Evolutionary conservation across 2,329 filamentous ascomycete genomes (phyloP).

Genomic region (Sphaerostilbella broomeana): DNA sequence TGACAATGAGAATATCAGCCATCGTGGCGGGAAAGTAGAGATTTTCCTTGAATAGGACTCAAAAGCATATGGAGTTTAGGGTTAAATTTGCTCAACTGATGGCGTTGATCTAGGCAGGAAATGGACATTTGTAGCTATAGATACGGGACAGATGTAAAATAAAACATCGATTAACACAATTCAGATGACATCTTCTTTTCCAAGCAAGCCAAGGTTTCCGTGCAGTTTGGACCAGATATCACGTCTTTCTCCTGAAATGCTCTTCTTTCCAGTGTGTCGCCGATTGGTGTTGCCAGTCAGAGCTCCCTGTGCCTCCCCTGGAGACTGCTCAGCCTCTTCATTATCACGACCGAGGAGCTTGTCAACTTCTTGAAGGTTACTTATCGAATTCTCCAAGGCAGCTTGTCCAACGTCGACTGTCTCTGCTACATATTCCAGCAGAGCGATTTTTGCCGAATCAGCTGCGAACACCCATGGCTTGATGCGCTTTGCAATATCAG

Average conservation of each 20-base stretch:
- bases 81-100: conserved; percentile 13
- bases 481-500: conserved; percentile 37
- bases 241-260: conserved; percentile 11
- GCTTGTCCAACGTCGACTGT: conserved; percentile 53
- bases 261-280: conserved; percentile 18
- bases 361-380: conserved; percentile 43
- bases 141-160: conserved; percentile 5
- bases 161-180: background rate
- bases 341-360: conserved; percentile 38
- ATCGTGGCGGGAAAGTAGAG: conserved; percentile 51
- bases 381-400: conserved; percentile 47
- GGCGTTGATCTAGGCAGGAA: no score
- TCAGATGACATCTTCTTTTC: conserved; percentile 26
- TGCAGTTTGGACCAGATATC: conserved; percentile 48
- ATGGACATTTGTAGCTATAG: no score
- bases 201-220: conserved; percentile 48
- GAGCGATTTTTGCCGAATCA: conserved; percentile 53
- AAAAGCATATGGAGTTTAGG: conserved; percentile 6
- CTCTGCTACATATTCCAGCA: conserved; percentile 52
- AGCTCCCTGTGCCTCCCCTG: no score
- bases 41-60: background rate
- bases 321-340: conserved; percentile 15
- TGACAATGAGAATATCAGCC: conserved; percentile 72
- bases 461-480: conserved; percentile 55
- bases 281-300: no score